phyloP scores from a whole-genome alignment of 805 yeast genomes.

The Clavispora vitiphila region DNA sequence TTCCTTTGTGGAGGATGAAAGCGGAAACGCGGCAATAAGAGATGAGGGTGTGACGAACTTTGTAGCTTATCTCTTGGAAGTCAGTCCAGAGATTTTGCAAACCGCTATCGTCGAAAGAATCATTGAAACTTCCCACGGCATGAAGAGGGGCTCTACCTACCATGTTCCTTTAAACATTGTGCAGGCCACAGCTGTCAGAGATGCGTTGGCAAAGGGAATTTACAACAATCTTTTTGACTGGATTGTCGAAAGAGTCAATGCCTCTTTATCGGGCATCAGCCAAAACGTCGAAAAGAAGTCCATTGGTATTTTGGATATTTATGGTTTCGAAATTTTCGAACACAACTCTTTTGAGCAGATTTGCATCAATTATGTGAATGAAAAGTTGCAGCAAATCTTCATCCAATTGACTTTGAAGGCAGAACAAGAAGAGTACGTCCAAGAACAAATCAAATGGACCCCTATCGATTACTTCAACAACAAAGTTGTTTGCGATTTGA shows the following conservation, averaged over 20 bases:
- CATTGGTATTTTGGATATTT: constrained; percentile 90
- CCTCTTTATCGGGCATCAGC: constrained; percentile 54
- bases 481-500: constrained; percentile 92
- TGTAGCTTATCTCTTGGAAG: constrained; percentile 86
- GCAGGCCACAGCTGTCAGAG: constrained; percentile 93
- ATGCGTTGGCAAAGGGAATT: constrained; percentile 91
- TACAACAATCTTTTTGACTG: constrained; percentile 92
- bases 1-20: constrained; percentile 77
- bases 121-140: constrained; percentile 86
- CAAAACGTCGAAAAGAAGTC: constrained; percentile 45
- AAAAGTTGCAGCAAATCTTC: constrained; percentile 92
- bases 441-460: constrained; percentile 94
- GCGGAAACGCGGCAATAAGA: constrained; percentile 75
- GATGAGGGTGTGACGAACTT: constrained; percentile 92
- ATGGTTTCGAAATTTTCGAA: constrained; percentile 94
- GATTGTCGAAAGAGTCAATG: constrained; percentile 90
- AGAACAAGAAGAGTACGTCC: constrained; percentile 95
- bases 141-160: constrained; percentile 85
- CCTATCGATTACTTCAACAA: constrained; percentile 96
- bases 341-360: constrained; percentile 93
- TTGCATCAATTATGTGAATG: constrained; percentile 94
- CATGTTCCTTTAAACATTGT: constrained; percentile 89
- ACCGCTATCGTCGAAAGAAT: constrained; percentile 74
- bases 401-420: constrained; percentile 93
- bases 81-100: constrained; percentile 59